Evolutionary conservation across 1,284 basidiomycete species (phyloP).

Genomic region (Leccinum pachyderme): DNA sequence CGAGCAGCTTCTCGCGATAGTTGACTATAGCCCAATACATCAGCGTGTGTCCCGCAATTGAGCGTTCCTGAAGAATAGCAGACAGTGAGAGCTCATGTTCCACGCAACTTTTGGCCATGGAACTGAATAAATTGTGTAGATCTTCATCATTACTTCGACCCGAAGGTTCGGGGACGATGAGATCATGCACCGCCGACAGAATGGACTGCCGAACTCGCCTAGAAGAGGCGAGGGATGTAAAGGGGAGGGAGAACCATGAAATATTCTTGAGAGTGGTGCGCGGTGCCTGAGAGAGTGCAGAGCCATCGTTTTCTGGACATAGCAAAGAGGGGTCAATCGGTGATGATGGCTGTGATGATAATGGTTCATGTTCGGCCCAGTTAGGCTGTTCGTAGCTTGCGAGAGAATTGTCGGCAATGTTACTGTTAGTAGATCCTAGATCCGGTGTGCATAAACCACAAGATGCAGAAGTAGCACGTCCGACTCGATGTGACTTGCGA

Average conservation of each 20-base stretch:
- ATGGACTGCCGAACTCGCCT: constrained; percentile 38
- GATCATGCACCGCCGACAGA: constrained; percentile 45
- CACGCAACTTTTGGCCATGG: constrained; percentile 44
- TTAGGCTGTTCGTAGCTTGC: neutral
- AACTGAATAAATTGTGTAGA: constrained; percentile 38
- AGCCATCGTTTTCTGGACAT: neutral
- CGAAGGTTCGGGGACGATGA: constrained; percentile 32
- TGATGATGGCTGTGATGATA: neutral
- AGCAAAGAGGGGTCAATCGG: neutral
- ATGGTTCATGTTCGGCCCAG: neutral
- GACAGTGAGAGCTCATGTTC: constrained; percentile 42
- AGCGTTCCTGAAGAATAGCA: constrained; percentile 55
- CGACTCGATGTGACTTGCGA: neutral
- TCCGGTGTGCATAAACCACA: neutral
- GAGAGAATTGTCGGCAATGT: neutral
- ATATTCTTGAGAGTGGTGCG: constrained; percentile 7
- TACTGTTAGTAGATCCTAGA: neutral
- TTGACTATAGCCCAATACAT: constrained; percentile 73
- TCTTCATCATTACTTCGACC: neutral
- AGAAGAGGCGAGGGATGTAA: constrained; percentile 35
- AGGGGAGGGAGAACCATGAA: constrained; percentile 31
- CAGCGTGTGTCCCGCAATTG: constrained; percentile 61
- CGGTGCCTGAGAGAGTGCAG: neutral
- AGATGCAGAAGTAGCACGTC: neutral
- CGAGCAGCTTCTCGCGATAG: constrained; percentile 38